A percentile compares a stretch with the other conserved stretches of the same genome.
These are phyloP conservation scores for Zygoascus bituminiphila DNA, from an alignment of 805 yeast species.

Conservation along the genomic window DNA sequence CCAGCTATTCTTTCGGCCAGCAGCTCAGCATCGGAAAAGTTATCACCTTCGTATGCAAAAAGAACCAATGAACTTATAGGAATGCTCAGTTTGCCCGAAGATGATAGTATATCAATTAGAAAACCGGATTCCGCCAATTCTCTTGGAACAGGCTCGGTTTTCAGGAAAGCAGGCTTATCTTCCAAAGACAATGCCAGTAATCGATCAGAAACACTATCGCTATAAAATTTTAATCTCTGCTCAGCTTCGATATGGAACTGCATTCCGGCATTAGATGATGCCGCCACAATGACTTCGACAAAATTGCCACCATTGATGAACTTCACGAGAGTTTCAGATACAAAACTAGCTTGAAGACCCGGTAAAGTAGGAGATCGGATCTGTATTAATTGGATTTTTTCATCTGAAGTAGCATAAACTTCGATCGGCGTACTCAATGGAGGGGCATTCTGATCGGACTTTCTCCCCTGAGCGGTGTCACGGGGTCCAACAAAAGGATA, in stretches of 20 bases:
- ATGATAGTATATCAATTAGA: constrained; percentile 6
- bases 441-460: background rate
- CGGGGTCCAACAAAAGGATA: constrained; percentile 82
- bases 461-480: constrained; percentile 34
- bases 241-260: constrained; percentile 5
- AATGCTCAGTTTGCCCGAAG: background rate
- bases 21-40: constrained; percentile 56
- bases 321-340: constrained; percentile 43
- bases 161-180: background rate
- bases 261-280: constrained; percentile 63
- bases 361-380: constrained; percentile 82
- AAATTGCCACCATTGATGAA: constrained; percentile 38
- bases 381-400: constrained; percentile 51
- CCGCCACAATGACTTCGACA: constrained; percentile 45
- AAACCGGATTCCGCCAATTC: constrained; percentile 4
- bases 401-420: constrained; percentile 38
- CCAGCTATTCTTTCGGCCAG: constrained; percentile 37
- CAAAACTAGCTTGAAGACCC: constrained; percentile 43
- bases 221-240: background rate
- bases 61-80: constrained; percentile 31
- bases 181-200: constrained; percentile 2
- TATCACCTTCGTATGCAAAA: constrained; percentile 87
- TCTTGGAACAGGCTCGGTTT: constrained; percentile 7
- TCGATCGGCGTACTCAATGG: constrained; percentile 59
- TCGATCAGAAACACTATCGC: constrained; percentile 12